Conservation (phyloP, 495 filamentous ascomycete genomes). For the Apodospora peruviana region DNA sequence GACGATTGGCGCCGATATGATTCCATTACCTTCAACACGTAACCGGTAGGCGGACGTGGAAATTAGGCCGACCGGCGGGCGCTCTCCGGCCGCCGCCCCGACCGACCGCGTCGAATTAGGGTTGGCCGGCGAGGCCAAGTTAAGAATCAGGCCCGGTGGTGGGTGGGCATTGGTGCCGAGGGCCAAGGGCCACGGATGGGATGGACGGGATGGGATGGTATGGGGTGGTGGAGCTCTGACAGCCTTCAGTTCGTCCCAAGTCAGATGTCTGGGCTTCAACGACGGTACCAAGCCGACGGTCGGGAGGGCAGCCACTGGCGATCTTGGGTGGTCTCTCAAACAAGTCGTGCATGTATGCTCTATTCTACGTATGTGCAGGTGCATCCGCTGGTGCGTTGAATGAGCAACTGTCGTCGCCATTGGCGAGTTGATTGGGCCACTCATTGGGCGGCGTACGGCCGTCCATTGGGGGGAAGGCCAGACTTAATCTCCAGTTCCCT, state of each 20-base stretch:
- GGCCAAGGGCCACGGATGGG: not conserved
- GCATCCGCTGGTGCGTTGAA: not conserved
- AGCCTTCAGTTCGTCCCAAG: not conserved
- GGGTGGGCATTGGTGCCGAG: too few species aligned
- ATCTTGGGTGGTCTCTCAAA: slow-evolving; percentile 7
- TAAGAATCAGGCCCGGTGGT: not conserved
- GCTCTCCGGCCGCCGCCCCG: too few species aligned
- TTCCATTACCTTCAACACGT: too few species aligned
- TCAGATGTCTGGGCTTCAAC: not conserved
- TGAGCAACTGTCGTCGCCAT: not conserved
- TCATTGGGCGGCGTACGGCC: slow-evolving; percentile 19
- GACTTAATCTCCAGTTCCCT: not conserved
- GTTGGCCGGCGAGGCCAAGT: not conserved
- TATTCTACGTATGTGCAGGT: not conserved
- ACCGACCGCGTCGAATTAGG: not conserved
- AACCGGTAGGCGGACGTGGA: too few species aligned
- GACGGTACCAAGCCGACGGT: not conserved
- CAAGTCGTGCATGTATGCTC: not conserved
- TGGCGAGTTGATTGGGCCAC: not conserved
- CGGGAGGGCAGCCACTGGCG: slow-evolving; percentile 16
- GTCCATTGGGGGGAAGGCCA: not conserved
- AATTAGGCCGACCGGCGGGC: too few species aligned
- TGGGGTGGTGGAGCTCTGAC: not conserved
- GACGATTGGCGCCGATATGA: too few species aligned
- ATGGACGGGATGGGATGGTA: too few species aligned